Conservation (phyloP, 495 filamentous ascomycete species). For the Cercophora scortea region DNA sequence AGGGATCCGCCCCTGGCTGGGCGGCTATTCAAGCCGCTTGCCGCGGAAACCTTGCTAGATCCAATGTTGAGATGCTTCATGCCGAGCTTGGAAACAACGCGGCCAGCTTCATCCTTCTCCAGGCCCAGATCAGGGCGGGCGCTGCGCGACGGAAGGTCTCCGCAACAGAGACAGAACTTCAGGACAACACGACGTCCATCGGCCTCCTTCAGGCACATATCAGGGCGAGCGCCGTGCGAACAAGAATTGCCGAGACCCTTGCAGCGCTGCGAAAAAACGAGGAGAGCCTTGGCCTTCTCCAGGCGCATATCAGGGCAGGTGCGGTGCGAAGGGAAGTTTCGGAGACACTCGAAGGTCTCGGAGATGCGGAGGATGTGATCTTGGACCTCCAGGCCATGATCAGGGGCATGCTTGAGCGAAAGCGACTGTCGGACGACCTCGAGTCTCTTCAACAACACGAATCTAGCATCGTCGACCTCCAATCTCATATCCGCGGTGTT, state of each 20-base stretch:
- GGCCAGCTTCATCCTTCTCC: conserved; percentile 28
- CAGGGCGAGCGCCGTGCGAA: conserved; percentile 41
- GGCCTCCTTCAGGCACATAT: conserved; percentile 32
- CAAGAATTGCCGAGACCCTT: conserved; percentile 35
- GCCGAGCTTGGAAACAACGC: conserved; percentile 28
- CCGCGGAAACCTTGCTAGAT: conserved; percentile 40
- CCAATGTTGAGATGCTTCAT: conserved; percentile 26
- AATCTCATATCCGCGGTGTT: conserved; percentile 62
- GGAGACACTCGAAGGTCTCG: conserved; percentile 33
- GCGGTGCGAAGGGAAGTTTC: conserved; percentile 41
- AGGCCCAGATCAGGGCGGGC: conserved; percentile 35
- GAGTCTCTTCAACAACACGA: conserved; percentile 54
- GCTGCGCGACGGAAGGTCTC: conserved; percentile 41
- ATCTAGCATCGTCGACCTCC: conserved; percentile 52
- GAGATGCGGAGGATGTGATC: conserved; percentile 31
- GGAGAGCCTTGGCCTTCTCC: conserved; percentile 27
- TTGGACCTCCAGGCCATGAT: conserved; percentile 37
- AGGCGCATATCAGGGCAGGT: conserved; percentile 35
- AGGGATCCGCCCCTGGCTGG: conserved; percentile 33
- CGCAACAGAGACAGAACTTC: conserved; percentile 27
- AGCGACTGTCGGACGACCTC: conserved; percentile 38
- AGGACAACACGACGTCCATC: conserved; percentile 23
- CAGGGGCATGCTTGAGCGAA: conserved; percentile 46
- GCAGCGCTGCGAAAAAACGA: conserved; percentile 28
- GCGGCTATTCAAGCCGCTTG: conserved; percentile 40